Evolutionary conservation across 768 basidiomycete genomes (phyloP).

Genomic region (Agrocybe chaxingu): DNA sequence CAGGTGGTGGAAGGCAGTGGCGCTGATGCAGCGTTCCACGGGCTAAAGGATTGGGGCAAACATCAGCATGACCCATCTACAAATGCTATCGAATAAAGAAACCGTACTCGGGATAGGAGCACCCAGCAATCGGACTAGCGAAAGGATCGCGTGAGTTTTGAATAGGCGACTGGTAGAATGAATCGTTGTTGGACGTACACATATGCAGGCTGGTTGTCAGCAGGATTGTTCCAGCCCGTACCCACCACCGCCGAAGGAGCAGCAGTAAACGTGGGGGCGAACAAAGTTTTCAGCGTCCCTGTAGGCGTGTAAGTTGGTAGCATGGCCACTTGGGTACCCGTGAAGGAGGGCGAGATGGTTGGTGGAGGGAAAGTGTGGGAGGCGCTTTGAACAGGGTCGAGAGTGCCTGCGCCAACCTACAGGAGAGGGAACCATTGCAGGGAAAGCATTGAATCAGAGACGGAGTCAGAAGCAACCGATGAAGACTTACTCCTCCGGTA

Average conservation of each 20-base stretch:
- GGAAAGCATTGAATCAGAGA: constrained; percentile 8
- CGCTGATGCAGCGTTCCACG: constrained; percentile 57
- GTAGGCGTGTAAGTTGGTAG: constrained; percentile 75
- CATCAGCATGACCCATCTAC: constrained; percentile 1
- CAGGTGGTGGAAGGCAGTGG: constrained; percentile 46
- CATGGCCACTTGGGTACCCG: constrained; percentile 47
- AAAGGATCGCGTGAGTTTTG: constrained; percentile 4
- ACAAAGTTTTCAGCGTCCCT: constrained; percentile 58
- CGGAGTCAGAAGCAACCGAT: background rate
- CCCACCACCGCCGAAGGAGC: constrained; percentile 56
- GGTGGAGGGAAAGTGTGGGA: constrained; percentile 65
- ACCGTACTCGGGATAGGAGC: constrained; percentile 56
- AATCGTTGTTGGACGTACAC: constrained; percentile 33
- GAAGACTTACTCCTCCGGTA: constrained; percentile 55
- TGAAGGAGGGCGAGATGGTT: constrained; percentile 48
- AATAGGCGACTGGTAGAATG: background rate
- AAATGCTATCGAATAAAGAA: background rate
- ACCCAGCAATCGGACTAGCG: constrained; percentile 51
- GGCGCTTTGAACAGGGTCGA: constrained; percentile 48
- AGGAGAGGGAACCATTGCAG: background rate
- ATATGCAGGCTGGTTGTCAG: constrained; percentile 58
- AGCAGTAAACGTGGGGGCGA: constrained; percentile 59
- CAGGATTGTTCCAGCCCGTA: constrained; percentile 71
- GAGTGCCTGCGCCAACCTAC: constrained; percentile 54
- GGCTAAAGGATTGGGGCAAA: constrained; percentile 25